Base-by-base conservation (phyloP, 441 rosid species). In the Adansonia grandidieri region DNA sequence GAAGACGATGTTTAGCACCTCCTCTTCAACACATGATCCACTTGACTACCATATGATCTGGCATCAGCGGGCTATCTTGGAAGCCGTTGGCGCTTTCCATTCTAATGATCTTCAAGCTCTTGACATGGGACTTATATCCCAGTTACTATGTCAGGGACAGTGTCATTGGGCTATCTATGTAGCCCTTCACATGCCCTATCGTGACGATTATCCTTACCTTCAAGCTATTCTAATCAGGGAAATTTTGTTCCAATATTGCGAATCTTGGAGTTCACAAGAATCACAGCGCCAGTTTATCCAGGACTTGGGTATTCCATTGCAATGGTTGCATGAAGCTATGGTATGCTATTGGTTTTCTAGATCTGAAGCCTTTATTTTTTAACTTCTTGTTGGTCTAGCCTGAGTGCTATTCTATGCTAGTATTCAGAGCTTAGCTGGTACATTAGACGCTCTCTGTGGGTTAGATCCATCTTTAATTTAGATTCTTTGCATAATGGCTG, bases 1-100 rank as follows among this genome's bases (percentile, higher is more conserved):
- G 81, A 94, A 92, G 87, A 89, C 89, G 57, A 97, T 94, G 99
- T 88, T 94, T 80, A 97, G 98, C 87, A 88, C 95, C 81, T 89
- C 87, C 82, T 90, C 98, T 77, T 97, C 99, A 69, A 94, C 98
- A 63, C 76, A 90, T 75, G 98, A 97, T 88, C 98, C 98, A 64
- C 98, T 97, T 75, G 99, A 97, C 90, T 88, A 87, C 85, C 99
- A 94, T 86, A 97, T 94, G 99, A 93, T 91, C 82, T 96, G 99
- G 99, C 99, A 96, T 89, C 91, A 94, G 78, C 88, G 97, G 75
- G 94, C 88, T 65, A 88, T 92, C 62, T 78, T 96, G 82, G 91
- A 91, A 87, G 96, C 98, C 64, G 90, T 86, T 66, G 99, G 96
- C 47, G 88, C 95, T 79, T 83, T 93, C 83, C 81, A 85, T 81